Percentiles rank a stretch among this genome's conserved stretches.
Evolutionary conservation across 2,329 filamentous ascomycete genomes (phyloP).

Genomic region (Coleophoma cylindrospora): DNA sequence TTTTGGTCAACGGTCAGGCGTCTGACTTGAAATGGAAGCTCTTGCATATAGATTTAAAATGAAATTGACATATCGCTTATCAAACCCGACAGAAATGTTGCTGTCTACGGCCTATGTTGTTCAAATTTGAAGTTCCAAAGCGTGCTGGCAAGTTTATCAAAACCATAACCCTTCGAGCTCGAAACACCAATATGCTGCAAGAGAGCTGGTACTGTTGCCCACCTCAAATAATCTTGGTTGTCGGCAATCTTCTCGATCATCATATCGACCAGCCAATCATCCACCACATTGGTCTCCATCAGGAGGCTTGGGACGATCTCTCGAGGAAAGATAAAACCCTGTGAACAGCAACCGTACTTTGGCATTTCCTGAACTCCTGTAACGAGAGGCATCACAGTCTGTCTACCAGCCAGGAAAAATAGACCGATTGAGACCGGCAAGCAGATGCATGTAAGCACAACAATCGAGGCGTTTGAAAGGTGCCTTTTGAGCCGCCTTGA

Average conservation of each 20-base stretch:
- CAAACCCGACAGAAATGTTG: no score
- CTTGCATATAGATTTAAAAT: no score
- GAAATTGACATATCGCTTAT: no score
- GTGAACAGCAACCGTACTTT: constrained; percentile 33
- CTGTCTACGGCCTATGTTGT: constrained; percentile 1
- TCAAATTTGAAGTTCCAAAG: constrained; percentile 14
- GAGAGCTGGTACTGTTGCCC: constrained; percentile 33
- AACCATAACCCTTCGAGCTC: constrained; percentile 10
- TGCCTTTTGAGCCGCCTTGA: background rate
- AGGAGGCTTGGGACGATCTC: constrained; percentile 21
- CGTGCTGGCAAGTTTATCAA: constrained; percentile 3
- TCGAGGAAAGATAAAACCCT: constrained; percentile 30
- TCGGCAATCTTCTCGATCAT: constrained; percentile 30
- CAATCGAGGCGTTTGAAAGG: constrained; percentile 4
- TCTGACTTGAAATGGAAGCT: no score
- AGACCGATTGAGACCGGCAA: constrained; percentile 7
- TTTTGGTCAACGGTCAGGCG: no score
- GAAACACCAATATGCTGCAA: constrained; percentile 30
- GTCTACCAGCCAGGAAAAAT: constrained; percentile 11
- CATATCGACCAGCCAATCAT: constrained; percentile 26
- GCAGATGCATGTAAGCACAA: constrained; percentile 3
- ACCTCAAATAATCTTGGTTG: constrained; percentile 25
- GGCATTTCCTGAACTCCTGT: constrained; percentile 29
- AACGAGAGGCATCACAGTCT: constrained; percentile 8
- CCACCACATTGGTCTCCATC: constrained; percentile 5